These are phyloP conservation scores for Globisporangium nagaii DNA, from an alignment of 352 stramenopile genomes.

Conservation along the genomic window DNA sequence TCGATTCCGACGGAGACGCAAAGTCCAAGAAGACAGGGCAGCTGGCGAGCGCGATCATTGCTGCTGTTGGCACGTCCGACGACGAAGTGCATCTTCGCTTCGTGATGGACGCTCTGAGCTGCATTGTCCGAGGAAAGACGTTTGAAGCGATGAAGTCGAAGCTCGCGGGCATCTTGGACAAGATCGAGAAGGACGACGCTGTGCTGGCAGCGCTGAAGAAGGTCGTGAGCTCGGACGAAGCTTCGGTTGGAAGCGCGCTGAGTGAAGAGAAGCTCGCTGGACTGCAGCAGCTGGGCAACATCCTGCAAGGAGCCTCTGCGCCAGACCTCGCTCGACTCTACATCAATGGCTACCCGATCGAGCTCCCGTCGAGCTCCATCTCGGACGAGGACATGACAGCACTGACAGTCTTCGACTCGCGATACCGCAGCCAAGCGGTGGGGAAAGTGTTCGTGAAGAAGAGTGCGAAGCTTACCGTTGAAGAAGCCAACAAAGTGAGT, in stretches of 20 bases:
- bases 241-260: background rate
- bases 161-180: slow-evolving; percentile 36
- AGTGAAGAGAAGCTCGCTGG: slow-evolving; percentile 16
- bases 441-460: slow-evolving; percentile 69
- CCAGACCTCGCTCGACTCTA: slow-evolving; percentile 41
- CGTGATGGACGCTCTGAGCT: slow-evolving; percentile 48
- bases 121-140: slow-evolving; percentile 48
- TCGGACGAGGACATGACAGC: slow-evolving; percentile 56
- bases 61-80: slow-evolving; percentile 49
- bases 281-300: slow-evolving; percentile 34
- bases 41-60: slow-evolving; percentile 42
- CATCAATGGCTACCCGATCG: slow-evolving; percentile 66
- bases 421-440: slow-evolving; percentile 61
- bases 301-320: slow-evolving; percentile 32
- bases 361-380: slow-evolving; percentile 43
- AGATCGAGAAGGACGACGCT: slow-evolving; percentile 9
- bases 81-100: slow-evolving; percentile 43
- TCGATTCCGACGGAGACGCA: slow-evolving; percentile 1
- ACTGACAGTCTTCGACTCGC: slow-evolving; percentile 65
- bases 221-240: slow-evolving; percentile 6
- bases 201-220: slow-evolving; percentile 15
- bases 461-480: slow-evolving; percentile 31
- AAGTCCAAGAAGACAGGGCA: slow-evolving; percentile 9
- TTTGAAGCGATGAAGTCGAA: slow-evolving; percentile 44
- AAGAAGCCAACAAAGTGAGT: slow-evolving; percentile 56